phyloP scores from a whole-genome alignment of 345 rosid species.

The Lepidium aucheri region DNA sequence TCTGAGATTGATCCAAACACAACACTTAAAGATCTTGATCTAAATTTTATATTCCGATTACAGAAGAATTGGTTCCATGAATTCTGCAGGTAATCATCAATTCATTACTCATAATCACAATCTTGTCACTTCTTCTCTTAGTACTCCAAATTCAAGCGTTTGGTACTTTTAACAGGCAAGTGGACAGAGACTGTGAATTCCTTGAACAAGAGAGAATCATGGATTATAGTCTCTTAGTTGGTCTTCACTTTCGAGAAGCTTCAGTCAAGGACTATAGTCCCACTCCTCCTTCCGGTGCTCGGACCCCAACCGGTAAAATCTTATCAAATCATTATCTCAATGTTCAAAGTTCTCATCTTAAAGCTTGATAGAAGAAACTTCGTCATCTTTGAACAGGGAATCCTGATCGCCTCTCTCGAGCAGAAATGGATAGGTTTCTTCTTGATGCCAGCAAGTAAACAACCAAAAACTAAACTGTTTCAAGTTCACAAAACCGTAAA shows the following conservation, averaged over 20 bases:
- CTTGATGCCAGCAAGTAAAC: conserved; percentile 60
- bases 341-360: not conserved
- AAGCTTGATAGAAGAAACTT: conserved; percentile 11
- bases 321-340: conserved; percentile 2
- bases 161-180: conserved; percentile 56
- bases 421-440: conserved; percentile 47
- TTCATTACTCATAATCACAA: not conserved
- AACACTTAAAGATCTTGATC: conserved; percentile 96
- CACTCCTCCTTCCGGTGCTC: conserved; percentile 46
- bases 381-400: conserved; percentile 39
- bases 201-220: conserved; percentile 92
- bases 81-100: conserved; percentile 60
- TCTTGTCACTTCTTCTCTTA: not conserved
- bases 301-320: conserved; percentile 59
- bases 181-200: conserved; percentile 86
- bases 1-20: conserved; percentile 81
- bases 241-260: conserved; percentile 75
- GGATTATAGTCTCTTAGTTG: conserved; percentile 92
- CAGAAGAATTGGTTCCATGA: conserved; percentile 81
- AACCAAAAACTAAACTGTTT: not conserved
- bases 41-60: conserved; percentile 63
- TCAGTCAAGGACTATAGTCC: conserved; percentile 27
- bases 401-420: conserved; percentile 47
- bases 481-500: not conserved
- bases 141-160: not conserved